These are phyloP conservation scores for Emericellopsis terricola DNA, from an alignment of 495 filamentous ascomycete genomes.

Conservation along the genomic window DNA sequence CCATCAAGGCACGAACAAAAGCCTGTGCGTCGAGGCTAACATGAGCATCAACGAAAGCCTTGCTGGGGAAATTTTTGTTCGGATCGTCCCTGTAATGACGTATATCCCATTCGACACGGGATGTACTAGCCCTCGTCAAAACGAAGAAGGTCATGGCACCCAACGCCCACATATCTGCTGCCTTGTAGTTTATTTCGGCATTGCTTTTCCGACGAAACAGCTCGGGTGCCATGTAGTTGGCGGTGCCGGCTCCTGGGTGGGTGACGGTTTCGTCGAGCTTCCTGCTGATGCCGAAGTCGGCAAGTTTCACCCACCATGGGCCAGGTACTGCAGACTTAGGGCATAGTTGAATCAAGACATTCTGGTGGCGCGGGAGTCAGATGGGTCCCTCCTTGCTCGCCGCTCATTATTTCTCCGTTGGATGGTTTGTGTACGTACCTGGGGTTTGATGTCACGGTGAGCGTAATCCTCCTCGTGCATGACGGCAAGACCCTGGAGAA, in stretches of 20 bases:
- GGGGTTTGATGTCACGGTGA: slow-evolving; percentile 33
- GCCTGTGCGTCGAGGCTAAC: too few species aligned
- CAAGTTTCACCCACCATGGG: slow-evolving; percentile 26
- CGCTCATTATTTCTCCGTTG: too few species aligned
- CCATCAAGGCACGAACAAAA: too few species aligned
- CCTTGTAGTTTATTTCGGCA: neutral
- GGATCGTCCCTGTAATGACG: too few species aligned
- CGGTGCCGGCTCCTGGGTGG: slow-evolving; percentile 12
- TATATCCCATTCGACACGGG: too few species aligned
- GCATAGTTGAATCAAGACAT: neutral
- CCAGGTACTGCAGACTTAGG: neutral
- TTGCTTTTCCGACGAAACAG: slow-evolving; percentile 2
- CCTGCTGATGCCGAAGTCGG: slow-evolving; percentile 29
- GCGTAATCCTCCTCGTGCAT: slow-evolving; percentile 30
- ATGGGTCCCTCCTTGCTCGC: too few species aligned
- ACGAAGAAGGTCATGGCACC: slow-evolving; percentile 4
- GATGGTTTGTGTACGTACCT: slow-evolving; percentile 13
- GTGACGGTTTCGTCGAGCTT: slow-evolving; percentile 8
- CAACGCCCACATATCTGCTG: slow-evolving; percentile 7
- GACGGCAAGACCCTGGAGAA: slow-evolving; percentile 23
- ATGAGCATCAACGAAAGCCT: too few species aligned
- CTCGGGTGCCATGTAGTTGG: slow-evolving; percentile 27
- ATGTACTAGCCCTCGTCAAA: neutral
- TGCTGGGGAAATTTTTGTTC: too few species aligned
- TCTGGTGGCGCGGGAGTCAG: too few species aligned